Evolutionary conservation across 2,329 filamentous ascomycete species (phyloP), one percentile per base, ranked within the genome.

Genomic region (Ceratocystis lukuohia): DNA sequence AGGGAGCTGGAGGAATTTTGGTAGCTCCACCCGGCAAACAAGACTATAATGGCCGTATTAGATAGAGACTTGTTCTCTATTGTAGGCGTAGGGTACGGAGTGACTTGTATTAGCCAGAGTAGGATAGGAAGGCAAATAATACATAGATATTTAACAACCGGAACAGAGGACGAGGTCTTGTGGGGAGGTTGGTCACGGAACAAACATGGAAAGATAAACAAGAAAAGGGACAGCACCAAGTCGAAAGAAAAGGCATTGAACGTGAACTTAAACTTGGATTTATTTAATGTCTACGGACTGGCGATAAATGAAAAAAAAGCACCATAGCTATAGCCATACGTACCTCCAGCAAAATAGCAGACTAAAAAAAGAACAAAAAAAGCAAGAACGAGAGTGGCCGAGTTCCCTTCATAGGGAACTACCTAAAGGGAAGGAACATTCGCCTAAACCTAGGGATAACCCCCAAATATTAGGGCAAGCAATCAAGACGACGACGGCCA

Each of bases 391-490:
- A 28, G 25, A 22, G 48, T 25, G 25, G 20, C 48, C 20, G 33
- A 10, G 33, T 37, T 2, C 12, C 7, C 25, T 57, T n/a, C 56
- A 20, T n/a, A 17, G 30, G 56, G 25, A 28, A 17, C 48, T 53
- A 10, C 22, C 25, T 12, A 53, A 12, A 59, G 56, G 56, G 56
- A 59, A 59, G n/a, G 56, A 59, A 37, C 56, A 15, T 20, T 17
- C 56, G 56, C 28, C 28, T 59, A 59, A 59, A 59, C 56, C 17
- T 30, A 59, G 56, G 56, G 56, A 59, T n/a, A 59, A 59, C 28
- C 33, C 2, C 37, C 10, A 15, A 41, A 41, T 15, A 15, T 20
- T 30, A 59, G 28, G 56, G 56, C 56, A 37, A 28, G 48, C 48
- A 53, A 53, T 41, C 37, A 41, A 41, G 25, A 22, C 10, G 2